These are phyloP conservation scores for Tilletiopsis washingtonensis DNA, from an alignment of 1,284 basidiomycete genomes.

Conservation along the genomic window DNA sequence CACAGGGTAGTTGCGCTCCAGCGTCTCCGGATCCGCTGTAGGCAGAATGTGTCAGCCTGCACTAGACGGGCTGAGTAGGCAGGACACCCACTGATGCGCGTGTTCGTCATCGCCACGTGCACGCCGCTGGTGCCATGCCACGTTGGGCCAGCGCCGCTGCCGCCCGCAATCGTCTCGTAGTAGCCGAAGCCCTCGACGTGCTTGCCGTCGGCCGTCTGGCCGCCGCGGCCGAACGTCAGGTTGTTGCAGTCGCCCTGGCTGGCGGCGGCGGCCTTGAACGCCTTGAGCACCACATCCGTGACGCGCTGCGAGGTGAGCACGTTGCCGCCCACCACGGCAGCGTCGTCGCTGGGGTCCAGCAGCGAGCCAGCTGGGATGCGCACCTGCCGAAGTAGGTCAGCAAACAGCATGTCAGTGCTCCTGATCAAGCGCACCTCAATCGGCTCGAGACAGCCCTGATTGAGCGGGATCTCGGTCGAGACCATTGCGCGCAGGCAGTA, in stretches of 20 bases:
- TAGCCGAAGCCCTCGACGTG: slow-evolving; percentile 77
- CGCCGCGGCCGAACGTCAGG: slow-evolving; percentile 81
- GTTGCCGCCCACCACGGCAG: slow-evolving; percentile 88
- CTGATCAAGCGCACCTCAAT: too few relatives aligned
- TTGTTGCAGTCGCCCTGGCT: slow-evolving; percentile 85
- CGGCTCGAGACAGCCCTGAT: slow-evolving; percentile 75
- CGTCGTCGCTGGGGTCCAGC: slow-evolving; percentile 65
- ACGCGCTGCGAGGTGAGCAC: slow-evolving; percentile 87
- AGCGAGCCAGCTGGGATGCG: slow-evolving; percentile 72
- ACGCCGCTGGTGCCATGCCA: slow-evolving; percentile 66
- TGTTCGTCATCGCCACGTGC: slow-evolving; percentile 76
- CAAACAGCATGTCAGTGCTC: too few relatives aligned
- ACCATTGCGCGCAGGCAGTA: slow-evolving; percentile 90
- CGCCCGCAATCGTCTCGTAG: slow-evolving; percentile 93
- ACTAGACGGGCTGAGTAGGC: too few relatives aligned
- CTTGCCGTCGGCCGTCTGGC: slow-evolving; percentile 73
- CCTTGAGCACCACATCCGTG: slow-evolving; percentile 87
- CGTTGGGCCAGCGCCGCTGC: slow-evolving; percentile 74
- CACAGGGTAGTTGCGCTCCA: slow-evolving; percentile 83
- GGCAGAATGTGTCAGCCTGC: too few relatives aligned
- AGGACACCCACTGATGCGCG: too few relatives aligned
- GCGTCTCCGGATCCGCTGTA: slow-evolving; percentile 81
- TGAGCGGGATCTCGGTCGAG: slow-evolving; percentile 82
- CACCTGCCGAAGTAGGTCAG: too few relatives aligned
- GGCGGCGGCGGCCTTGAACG: slow-evolving; percentile 85